phyloP scores from a whole-genome alignment of 768 basidiomycete genomes.

The Paxillus rubicundulus region DNA sequence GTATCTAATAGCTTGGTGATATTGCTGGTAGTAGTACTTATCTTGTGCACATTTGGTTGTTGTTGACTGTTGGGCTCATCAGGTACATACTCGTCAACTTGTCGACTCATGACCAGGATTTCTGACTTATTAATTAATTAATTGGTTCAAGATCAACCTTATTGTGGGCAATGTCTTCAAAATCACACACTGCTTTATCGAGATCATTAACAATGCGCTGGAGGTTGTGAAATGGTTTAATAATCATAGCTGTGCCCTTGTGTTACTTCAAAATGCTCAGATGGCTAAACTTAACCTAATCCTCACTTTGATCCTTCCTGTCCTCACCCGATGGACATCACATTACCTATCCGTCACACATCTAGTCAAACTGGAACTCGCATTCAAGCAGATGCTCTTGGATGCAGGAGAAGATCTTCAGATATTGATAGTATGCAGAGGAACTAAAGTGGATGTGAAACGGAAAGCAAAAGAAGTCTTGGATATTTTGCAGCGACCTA shows the following conservation, averaged over 20 bases:
- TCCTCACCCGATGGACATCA: conserved; percentile 20
- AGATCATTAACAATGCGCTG: conserved; percentile 15
- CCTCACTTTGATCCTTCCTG: conserved; percentile 9
- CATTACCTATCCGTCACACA: conserved; percentile 19
- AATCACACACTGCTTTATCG: conserved; percentile 10
- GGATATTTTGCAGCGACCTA: not conserved
- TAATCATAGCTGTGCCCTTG: conserved; percentile 31
- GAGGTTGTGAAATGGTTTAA: conserved; percentile 34
- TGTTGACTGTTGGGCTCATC: not conserved
- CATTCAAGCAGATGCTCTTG: conserved; percentile 1
- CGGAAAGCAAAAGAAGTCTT: not conserved
- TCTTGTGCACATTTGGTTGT: conserved; percentile 10
- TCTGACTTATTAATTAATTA: not conserved
- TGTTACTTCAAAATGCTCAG: not conserved
- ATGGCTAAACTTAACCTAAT: not conserved
- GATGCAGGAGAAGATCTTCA: conserved; percentile 3
- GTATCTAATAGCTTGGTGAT: too few species aligned
- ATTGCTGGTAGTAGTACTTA: too few species aligned
- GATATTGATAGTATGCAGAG: not conserved
- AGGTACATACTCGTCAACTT: not conserved
- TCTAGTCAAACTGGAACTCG: conserved; percentile 8
- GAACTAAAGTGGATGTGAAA: not conserved
- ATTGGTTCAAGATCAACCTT: conserved; percentile 20
- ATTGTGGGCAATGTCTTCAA: conserved; percentile 35
- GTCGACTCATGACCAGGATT: not conserved